Percentiles rank a stretch among this genome's conserved stretches.
phyloP scores from a whole-genome alignment of 345 rosid species.

The Turnera subulata region DNA sequence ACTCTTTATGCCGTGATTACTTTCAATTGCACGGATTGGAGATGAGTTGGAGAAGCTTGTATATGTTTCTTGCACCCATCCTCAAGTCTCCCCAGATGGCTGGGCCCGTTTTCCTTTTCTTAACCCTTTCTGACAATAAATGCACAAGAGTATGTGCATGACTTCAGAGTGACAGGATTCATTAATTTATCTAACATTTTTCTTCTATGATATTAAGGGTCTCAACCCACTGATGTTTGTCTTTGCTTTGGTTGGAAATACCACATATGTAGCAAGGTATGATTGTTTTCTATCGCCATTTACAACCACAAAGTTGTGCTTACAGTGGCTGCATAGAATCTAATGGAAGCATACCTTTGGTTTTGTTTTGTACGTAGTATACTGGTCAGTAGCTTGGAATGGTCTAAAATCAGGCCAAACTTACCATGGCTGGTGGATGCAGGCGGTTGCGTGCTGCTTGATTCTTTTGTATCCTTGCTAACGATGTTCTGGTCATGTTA shows the following conservation, averaged over 20 bases:
- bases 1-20: not conserved
- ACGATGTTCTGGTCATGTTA: not conserved
- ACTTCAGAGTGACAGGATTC: not conserved
- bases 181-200: not conserved
- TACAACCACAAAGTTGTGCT: not conserved
- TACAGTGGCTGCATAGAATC: too few species aligned
- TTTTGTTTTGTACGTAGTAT: conserved; percentile 36
- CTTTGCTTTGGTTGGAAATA: conserved; percentile 73
- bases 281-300: not conserved
- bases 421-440: conserved; percentile 90
- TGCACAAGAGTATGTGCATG: too few species aligned
- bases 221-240: conserved; percentile 79
- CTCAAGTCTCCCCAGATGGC: not conserved
- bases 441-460: conserved; percentile 77
- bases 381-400: conserved; percentile 55
- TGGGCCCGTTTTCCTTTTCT: not conserved
- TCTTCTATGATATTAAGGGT: conserved; percentile 45
- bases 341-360: too few species aligned
- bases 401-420: conserved; percentile 64
- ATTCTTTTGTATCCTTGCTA: conserved; percentile 56
- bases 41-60: too few species aligned
- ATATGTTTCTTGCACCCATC: conserved; percentile 4
- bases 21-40: not conserved
- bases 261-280: conserved; percentile 79
- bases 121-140: too few species aligned